Percentiles rank a stretch among this genome's conserved stretches.
Evolutionary conservation across 1,139 yeast genomes (phyloP).

Genomic region (Debaryomycetaceae sp.): DNA sequence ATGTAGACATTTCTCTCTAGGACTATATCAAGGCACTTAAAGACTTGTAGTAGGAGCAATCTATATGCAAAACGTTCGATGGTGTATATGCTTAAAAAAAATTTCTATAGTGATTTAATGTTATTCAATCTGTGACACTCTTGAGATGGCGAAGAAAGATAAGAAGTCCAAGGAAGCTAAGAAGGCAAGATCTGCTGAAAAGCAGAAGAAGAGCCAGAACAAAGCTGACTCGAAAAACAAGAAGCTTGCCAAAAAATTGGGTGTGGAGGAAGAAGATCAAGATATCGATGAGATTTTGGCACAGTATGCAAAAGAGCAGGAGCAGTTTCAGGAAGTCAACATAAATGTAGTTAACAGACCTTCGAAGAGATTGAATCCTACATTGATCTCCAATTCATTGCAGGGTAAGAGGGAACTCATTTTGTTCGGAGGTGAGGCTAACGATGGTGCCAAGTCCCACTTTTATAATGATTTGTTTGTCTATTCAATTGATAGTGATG

Average conservation of each 20-base stretch:
- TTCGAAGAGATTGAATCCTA: constrained; percentile 63
- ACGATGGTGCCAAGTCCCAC: constrained; percentile 53
- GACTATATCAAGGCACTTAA: not conserved
- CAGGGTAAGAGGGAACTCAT: constrained; percentile 76
- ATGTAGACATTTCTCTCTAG: not conserved
- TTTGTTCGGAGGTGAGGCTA: constrained; percentile 85
- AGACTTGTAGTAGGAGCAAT: too few species aligned
- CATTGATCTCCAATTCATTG: constrained; percentile 72
- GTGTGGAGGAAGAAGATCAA: constrained; percentile 76
- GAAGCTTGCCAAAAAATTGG: constrained; percentile 70
- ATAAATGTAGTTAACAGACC: constrained; percentile 61
- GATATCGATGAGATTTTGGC: constrained; percentile 84
- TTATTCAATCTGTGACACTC: not conserved
- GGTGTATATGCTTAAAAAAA: not conserved
- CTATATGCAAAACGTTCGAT: not conserved
- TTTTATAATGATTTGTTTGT: constrained; percentile 81
- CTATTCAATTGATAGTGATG: constrained; percentile 72
- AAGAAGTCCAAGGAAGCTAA: constrained; percentile 87
- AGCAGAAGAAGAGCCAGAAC: constrained; percentile 68
- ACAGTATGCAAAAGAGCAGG: constrained; percentile 77
- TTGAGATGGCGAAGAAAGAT: constrained; percentile 73
- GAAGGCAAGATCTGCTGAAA: constrained; percentile 84
- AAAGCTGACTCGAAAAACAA: constrained; percentile 75
- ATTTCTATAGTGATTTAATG: not conserved
- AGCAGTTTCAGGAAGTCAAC: constrained; percentile 66